Evolutionary conservation across 164 flowering plant genomes (phyloP), one percentile per base, ranked within the genome.

Genomic region (Piper longum): DNA sequence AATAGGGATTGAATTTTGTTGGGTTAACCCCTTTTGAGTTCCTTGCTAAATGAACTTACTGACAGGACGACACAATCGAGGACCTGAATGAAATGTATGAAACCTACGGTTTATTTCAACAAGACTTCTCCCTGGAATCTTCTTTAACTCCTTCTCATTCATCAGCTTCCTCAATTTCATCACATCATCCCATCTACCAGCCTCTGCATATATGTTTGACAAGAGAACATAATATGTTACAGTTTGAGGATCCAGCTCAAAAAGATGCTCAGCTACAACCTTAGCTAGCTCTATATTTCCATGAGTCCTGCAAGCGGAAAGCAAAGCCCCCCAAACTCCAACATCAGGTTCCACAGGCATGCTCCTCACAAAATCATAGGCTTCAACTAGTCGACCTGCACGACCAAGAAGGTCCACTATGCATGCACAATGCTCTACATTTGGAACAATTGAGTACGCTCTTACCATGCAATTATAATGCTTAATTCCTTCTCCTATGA

Each of bases 371-470:
- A 75, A 75, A 16, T 67, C 43, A 48, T 63, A 72, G 0, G 78
- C 78, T 36, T 72, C 73, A 7, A 2, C 16, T 54, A 75, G 59
- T 16, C 42, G 62, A 45, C 73, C 75, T 2, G 73, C 71, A 18
- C 73, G 73, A 61, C 73, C 71, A 36, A 75, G 70, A 60, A 75
- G 77, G 70, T 75, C 77, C 62, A 75, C 77, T 59, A 75, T 63
- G 64, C 75, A 75, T 4, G 72, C 70, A 64, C 67, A 71, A 3
- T 75, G 78, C 65, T 77, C 76, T 16, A 74, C 56, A 6, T 72
- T 64, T 54, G 80, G 78, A 60, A 59, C 60, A 42, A 77, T 75
- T 7, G 54, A 56, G 63, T 70, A 69, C 58, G 68, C 78, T 54
- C 59, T 64, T 18, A 43, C 64, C 81, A 75, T 75, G 74, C 76